A percentile compares a stretch with the other conserved stretches of the same genome.
phyloP scores from a whole-genome alignment of 225 moss, liverwort and hornwort species.

The Sphagnum contortum region DNA sequence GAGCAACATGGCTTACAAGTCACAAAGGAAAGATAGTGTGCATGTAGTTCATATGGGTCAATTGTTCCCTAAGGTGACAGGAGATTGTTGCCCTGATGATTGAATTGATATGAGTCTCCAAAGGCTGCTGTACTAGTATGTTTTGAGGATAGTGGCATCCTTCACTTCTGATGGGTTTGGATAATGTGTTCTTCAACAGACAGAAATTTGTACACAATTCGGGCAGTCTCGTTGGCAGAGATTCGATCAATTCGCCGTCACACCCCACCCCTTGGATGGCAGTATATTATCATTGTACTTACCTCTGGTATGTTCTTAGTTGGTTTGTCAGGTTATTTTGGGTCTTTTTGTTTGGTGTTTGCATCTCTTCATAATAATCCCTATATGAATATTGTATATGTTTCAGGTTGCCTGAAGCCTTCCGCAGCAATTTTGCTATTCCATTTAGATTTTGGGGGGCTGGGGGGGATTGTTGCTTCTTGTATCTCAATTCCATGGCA shows the following conservation, averaged over 20 bases:
- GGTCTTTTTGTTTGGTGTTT: background rate
- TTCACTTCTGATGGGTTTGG: slow-evolving; percentile 18
- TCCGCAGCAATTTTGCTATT: too few relatives aligned
- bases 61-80: background rate
- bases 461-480: too few relatives aligned
- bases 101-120: background rate
- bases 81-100: background rate
- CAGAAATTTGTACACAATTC: slow-evolving; percentile 98
- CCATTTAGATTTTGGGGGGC: too few relatives aligned
- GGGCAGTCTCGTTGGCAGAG: slow-evolving; percentile 91
- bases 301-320: slow-evolving; percentile 48
- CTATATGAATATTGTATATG: too few relatives aligned
- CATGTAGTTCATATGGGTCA: background rate
- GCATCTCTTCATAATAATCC: too few relatives aligned
- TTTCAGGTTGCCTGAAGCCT: too few relatives aligned
- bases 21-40: background rate
- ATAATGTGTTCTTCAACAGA: slow-evolving; percentile 55
- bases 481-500: too few relatives aligned
- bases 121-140: too few relatives aligned
- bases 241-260: slow-evolving; percentile 98
- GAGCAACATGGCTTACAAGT: too few relatives aligned
- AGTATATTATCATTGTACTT: slow-evolving; percentile 86
- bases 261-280: slow-evolving; percentile 86
- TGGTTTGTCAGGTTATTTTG: background rate
- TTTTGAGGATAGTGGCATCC: too few relatives aligned